Percentiles rank a stretch among this genome's conserved stretches.
Evolutionary conservation across 805 yeast species (phyloP).

Genomic region (Monosporozyma solicola): DNA sequence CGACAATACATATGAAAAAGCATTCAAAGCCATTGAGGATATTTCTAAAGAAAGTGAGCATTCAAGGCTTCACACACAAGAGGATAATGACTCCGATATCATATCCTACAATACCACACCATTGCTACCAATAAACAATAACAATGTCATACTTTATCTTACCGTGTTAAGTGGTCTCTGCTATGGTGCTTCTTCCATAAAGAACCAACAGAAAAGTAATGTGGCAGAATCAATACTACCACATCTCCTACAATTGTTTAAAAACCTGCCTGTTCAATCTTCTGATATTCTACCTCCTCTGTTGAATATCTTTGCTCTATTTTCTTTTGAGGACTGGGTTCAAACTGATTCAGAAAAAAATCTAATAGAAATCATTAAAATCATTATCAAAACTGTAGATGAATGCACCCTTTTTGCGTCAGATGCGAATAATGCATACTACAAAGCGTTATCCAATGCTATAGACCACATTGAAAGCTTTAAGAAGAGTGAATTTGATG

Average conservation of each 20-base stretch:
- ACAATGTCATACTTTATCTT: conserved; percentile 18
- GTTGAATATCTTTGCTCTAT: conserved; percentile 19
- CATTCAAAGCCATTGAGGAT: conserved; percentile 1
- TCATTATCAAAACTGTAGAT: conserved; percentile 16
- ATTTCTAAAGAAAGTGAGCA: conserved; percentile 6
- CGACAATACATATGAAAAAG: conserved; percentile 15
- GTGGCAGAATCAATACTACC: conserved; percentile 19
- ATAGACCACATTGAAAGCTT: conserved; percentile 16
- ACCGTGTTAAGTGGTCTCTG: conserved; percentile 25
- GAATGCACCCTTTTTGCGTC: conserved; percentile 11
- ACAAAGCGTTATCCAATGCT: conserved; percentile 12
- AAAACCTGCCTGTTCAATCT: conserved; percentile 18
- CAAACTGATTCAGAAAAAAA: conserved; percentile 19
- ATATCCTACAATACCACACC: conserved; percentile 8
- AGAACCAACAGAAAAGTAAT: conserved; percentile 16
- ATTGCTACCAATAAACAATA: conserved; percentile 17
- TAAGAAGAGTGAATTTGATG: conserved; percentile 17
- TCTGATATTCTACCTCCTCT: conserved; percentile 16
- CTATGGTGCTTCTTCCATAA: conserved; percentile 20
- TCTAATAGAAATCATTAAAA: conserved; percentile 12
- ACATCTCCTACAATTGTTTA: conserved; percentile 15
- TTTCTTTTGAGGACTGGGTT: conserved; percentile 26
- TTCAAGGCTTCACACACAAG: background rate
- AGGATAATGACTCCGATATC: conserved; percentile 8
- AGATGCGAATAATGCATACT: conserved; percentile 2